These are phyloP conservation scores for Phytophthora brassicae DNA, from an alignment of 352 stramenopile species.

Conservation along the genomic window DNA sequence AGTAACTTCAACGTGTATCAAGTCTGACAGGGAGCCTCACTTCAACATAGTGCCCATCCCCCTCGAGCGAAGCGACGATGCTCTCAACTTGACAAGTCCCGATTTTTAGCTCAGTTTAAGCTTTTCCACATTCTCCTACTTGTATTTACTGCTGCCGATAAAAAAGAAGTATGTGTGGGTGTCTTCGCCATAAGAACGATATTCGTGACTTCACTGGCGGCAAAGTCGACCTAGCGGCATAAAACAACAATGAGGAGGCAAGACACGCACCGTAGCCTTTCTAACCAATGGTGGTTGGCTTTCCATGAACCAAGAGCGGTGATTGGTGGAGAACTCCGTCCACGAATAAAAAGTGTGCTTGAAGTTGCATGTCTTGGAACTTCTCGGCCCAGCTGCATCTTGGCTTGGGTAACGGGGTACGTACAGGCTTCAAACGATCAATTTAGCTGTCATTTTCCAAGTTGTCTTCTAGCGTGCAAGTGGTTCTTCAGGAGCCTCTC, in stretches of 20 bases:
- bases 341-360: constrained; percentile 18
- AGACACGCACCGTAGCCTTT: constrained; percentile 24
- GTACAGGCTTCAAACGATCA: not conserved
- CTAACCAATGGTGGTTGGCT: constrained; percentile 16
- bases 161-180: too few species aligned
- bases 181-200: too few species aligned
- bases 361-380: constrained; percentile 43
- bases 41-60: constrained; percentile 39
- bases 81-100: not conserved
- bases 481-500: constrained; percentile 13
- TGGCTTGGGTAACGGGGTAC: constrained; percentile 20
- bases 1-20: constrained; percentile 55
- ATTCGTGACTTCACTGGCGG: not conserved
- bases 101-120: not conserved
- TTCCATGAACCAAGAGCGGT: constrained; percentile 5
- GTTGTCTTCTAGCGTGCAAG: constrained; percentile 47
- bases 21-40: constrained; percentile 35
- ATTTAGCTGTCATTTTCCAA: constrained; percentile 45
- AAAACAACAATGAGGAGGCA: constrained; percentile 7
- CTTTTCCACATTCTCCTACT: not conserved
- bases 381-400: constrained; percentile 22
- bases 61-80: constrained; percentile 28
- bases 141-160: not conserved
- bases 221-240: constrained; percentile 13
- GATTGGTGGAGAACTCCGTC: constrained; percentile 20